Percentiles rank a stretch among this genome's conserved stretches.
These are phyloP conservation scores for Zasmidium angulare DNA, from an alignment of 2,329 filamentous ascomycete species.

Conservation along the genomic window DNA sequence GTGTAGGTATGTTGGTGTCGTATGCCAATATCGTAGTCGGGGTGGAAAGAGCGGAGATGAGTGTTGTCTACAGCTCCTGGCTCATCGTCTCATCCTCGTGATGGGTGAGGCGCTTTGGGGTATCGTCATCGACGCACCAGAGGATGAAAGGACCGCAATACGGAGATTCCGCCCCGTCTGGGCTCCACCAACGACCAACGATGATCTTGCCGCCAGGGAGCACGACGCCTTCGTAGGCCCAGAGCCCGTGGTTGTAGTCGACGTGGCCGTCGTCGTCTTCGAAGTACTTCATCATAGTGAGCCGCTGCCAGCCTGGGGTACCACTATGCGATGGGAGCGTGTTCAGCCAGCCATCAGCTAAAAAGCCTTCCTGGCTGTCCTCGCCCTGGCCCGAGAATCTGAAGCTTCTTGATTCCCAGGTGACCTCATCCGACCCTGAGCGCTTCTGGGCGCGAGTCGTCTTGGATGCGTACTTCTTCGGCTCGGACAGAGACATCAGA, in stretches of 20 bases:
- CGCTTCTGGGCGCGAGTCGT: slow-evolving; percentile 36
- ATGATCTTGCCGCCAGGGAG: slow-evolving; percentile 49
- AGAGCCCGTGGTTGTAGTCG: slow-evolving; percentile 37
- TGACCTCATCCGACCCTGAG: slow-evolving; percentile 7
- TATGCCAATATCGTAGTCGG: not conserved
- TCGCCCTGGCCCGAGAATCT: slow-evolving; percentile 45
- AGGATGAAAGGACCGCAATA: slow-evolving; percentile 45
- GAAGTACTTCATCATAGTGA: slow-evolving; percentile 57
- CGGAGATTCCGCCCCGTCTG: slow-evolving; percentile 29
- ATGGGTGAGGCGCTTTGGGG: not conserved
- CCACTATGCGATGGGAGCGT: slow-evolving; percentile 48
- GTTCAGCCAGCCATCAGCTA: slow-evolving; percentile 50
- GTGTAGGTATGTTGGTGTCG: not conserved
- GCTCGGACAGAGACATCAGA: slow-evolving; percentile 37
- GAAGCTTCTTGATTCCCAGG: slow-evolving; percentile 20
- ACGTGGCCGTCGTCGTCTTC: slow-evolving; percentile 29
- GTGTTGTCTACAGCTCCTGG: not conserved
- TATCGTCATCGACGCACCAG: slow-evolving; percentile 35
- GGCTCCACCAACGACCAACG: slow-evolving; percentile 49
- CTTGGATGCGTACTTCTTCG: slow-evolving; percentile 12
- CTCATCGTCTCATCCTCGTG: not conserved
- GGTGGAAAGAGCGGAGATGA: not conserved
- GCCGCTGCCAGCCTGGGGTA: slow-evolving; percentile 55
- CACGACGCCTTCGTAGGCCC: slow-evolving; percentile 52
- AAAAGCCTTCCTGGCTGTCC: slow-evolving; percentile 33